Evolutionary conservation across 2,329 filamentous ascomycete genomes (phyloP).

Genomic region (Boeremia lycopersici): DNA sequence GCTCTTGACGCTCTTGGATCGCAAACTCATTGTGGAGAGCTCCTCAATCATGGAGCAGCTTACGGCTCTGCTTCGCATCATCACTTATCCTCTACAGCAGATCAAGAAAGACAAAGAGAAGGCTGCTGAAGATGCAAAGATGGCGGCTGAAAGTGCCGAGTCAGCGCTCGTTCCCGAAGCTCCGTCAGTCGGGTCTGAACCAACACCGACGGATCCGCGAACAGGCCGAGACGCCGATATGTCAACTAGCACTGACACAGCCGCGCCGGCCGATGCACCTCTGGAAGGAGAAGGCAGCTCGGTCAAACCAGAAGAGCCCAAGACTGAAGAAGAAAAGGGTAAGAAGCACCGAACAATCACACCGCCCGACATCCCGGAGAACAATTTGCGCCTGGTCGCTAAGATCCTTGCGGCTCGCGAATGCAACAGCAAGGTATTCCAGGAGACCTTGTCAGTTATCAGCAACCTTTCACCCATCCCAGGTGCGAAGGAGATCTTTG

Average conservation of each 20-base stretch:
- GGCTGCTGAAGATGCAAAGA: slow-evolving; percentile 54
- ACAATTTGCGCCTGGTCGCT: slow-evolving; percentile 91
- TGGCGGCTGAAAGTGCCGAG: slow-evolving; percentile 24
- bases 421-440: slow-evolving; percentile 97
- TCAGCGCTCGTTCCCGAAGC: slow-evolving; percentile 24
- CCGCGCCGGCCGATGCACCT: slow-evolving; percentile 3
- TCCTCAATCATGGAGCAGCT: slow-evolving; percentile 95
- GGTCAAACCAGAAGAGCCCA: slow-evolving; percentile 45
- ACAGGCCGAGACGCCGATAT: slow-evolving; percentile 42
- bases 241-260: slow-evolving; percentile 48
- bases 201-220: slow-evolving; percentile 11
- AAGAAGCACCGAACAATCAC: slow-evolving; percentile 70
- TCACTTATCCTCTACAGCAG: slow-evolving; percentile 85
- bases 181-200: slow-evolving; percentile 23
- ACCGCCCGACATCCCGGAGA: slow-evolving; percentile 83
- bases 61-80: slow-evolving; percentile 82
- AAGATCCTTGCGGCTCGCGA: slow-evolving; percentile 95
- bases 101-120: slow-evolving; percentile 83
- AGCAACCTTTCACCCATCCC: slow-evolving; percentile 96
- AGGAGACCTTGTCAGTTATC: slow-evolving; percentile 97
- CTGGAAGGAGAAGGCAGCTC: slow-evolving; percentile 27
- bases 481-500: slow-evolving; percentile 86
- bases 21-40: slow-evolving; percentile 95
- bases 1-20: slow-evolving; percentile 82
- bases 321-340: slow-evolving; percentile 30